Base-by-base conservation (phyloP, 2,329 filamentous ascomycete genomes). In the Nigrospora oryzae region DNA sequence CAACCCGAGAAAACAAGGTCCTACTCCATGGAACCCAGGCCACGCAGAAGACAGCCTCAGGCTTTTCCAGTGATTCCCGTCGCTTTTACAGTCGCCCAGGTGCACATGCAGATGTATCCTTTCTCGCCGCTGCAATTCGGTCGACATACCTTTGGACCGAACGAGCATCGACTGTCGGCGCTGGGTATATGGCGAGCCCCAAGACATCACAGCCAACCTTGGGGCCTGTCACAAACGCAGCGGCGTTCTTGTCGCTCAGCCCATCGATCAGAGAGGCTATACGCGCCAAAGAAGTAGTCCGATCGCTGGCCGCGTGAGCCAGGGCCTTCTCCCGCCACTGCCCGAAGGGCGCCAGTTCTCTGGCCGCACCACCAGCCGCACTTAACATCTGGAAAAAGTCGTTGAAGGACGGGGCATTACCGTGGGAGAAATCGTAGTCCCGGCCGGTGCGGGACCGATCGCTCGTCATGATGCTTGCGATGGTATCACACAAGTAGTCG, bases 381-480 rank as follows among this genome's bases (percentile, higher is more conserved):
- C 53, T 41, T 19, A 58, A 37, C 36, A 51, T 10, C 44, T 46
- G 41, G 45, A 60, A 60, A 43, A 59, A 59, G 17, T 53, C 37
- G 33, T 51, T 44, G 45, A 47, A 57, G 15, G 44, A 56, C 23
- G 49, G 54, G 23, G 57, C 55, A 5, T 43, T 42, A n/a, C 44
- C 23, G 31, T 55, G 57, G 17, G 52, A 14, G 41, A 60, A 60
- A 50, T 59, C 57, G 35, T 42, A 60, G 44, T 60, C 57, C 13
- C 52, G 48, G 15, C 55, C 56, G 14, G 51, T 43, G 37, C 47
- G 46, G 28, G 47, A 11, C 35, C 49, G 36, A 40, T 59, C 51
- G 36, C 45, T 36, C 15, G 48, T 55, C 57, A 59, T 53, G 13
- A 57, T 39, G 23, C 39, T 48, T 14, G 49, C 52, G 40, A 60